Evolutionary conservation across 2,329 filamentous ascomycete species (phyloP).

Genomic region (Epichloe gansuensis): DNA sequence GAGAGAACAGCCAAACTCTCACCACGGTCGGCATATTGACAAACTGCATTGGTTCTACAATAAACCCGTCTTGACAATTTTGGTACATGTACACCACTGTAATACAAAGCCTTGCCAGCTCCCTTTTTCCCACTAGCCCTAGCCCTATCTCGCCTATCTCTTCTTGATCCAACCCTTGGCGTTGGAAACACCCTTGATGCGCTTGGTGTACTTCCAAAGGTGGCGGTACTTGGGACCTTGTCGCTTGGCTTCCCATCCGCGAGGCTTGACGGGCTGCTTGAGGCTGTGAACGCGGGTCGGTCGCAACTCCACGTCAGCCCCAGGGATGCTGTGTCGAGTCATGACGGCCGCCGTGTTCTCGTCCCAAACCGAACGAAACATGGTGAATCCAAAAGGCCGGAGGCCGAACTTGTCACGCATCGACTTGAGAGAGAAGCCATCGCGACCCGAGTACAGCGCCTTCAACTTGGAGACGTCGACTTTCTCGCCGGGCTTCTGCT

Average conservation of each 20-base stretch:
- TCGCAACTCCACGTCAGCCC: slow-evolving; percentile 74
- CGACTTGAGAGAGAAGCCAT: slow-evolving; percentile 62
- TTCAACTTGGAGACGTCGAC: slow-evolving; percentile 47
- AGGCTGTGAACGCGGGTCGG: slow-evolving; percentile 60
- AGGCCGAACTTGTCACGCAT: slow-evolving; percentile 59
- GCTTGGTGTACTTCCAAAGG: slow-evolving; percentile 52
- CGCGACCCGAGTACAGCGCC: slow-evolving; percentile 38
- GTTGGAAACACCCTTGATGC: slow-evolving; percentile 35
- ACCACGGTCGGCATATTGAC: neutral
- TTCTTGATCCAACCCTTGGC: slow-evolving; percentile 29
- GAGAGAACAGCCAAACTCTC: no score
- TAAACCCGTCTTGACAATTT: neutral
- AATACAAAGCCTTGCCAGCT: slow-evolving; percentile 4
- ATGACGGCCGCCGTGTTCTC: slow-evolving; percentile 79
- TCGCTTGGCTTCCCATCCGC: slow-evolving; percentile 54
- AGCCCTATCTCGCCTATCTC: slow-evolving; percentile 13
- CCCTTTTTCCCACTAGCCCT: neutral
- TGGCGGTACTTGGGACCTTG: slow-evolving; percentile 51
- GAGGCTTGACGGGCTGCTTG: slow-evolving; percentile 46
- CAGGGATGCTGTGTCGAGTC: slow-evolving; percentile 60
- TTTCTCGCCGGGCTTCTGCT: slow-evolving; percentile 52
- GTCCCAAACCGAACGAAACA: slow-evolving; percentile 89
- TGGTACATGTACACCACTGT: slow-evolving; percentile 6
- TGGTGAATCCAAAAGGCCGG: slow-evolving; percentile 63
- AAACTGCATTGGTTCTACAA: neutral